These are phyloP conservation scores for Tuber brumale DNA, from an alignment of 495 filamentous ascomycete genomes.

Conservation along the genomic window DNA sequence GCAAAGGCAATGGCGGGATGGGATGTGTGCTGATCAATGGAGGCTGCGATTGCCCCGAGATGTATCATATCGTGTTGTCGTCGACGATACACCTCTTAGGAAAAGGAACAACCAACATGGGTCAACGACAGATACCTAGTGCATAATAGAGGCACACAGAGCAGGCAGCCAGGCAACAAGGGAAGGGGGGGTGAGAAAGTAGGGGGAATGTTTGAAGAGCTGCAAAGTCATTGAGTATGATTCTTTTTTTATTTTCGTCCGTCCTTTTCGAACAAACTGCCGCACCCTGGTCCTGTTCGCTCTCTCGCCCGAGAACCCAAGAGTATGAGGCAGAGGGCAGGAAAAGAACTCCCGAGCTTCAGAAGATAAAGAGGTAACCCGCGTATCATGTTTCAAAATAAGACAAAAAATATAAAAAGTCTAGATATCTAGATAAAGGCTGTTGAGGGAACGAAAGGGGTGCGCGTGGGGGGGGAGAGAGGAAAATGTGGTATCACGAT, in stretches of 20 bases:
- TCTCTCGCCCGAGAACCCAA: background rate
- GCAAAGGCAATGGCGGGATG: background rate
- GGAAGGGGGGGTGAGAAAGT: background rate
- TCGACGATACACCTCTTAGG: background rate
- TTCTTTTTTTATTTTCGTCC: background rate
- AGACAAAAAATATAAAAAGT: background rate
- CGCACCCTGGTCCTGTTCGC: background rate
- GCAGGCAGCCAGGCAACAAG: background rate
- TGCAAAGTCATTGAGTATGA: background rate
- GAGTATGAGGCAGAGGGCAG: background rate
- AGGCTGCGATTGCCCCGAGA: background rate
- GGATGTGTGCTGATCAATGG: background rate
- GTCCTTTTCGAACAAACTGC: background rate
- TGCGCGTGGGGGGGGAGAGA: background rate
- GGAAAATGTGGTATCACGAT: background rate
- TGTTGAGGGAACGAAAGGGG: background rate
- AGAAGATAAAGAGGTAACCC: background rate
- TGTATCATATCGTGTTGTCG: background rate
- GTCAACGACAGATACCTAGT: background rate
- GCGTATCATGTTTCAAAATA: background rate
- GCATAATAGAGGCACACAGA: background rate
- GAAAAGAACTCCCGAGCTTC: background rate
- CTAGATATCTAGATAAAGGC: background rate
- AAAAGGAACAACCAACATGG: background rate
- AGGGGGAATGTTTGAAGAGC: background rate